Evolutionary conservation across 2,329 filamentous ascomycete genomes (phyloP), one percentile per base, ranked within the genome.

Genomic region (Pseudodiploospora longispora): DNA sequence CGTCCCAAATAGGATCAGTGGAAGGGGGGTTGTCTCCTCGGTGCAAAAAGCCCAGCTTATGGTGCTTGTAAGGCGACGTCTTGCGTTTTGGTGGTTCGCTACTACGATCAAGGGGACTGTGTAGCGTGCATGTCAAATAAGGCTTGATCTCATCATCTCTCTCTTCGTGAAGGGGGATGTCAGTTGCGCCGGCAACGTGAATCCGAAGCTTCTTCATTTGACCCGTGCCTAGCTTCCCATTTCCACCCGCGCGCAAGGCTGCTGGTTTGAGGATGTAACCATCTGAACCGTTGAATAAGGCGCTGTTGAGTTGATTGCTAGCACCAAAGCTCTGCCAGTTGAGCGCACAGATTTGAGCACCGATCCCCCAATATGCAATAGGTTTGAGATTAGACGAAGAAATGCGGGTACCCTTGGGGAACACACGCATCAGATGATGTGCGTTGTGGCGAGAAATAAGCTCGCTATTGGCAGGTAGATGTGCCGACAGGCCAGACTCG

Each of bases 301-400:
- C 82, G 54, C 83, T 80, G 56, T 85, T 85, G 51, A 85, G 67
- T 59, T 85, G 82, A 65, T 82, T 80, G 54, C 72, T 72, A 6
- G 74, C 73, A 31, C 78, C 79, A 50, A 83, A 85, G 0, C 74
- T 82, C 55, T 85, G 82, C 76, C 80, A 82, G 62, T 85, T 85
- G 42, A 85, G 68, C 3, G 82, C 82, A 56, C 79, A 83, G 38
- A 85, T 80, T 53, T 85, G 82, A 3, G 81, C 80, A 1, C 82
- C 82, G 4, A 83, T 58, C 6, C 71, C 78, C 82, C 82, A 85
- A 57, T 82, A 85, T 0, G 73, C 70, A 0, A 80, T 71, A 0
- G 79, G 80, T 42, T 71, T 70, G 3, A 85, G 70, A 55, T 85
- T 85, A 32, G 69, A 72, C 2, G 80, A 84, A 0, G 76, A 77